Percentiles rank a stretch among this genome's conserved stretches.
These are phyloP conservation scores for Colletotrichum simmondsii DNA, from an alignment of 2,329 filamentous ascomycete genomes.

Conservation along the genomic window DNA sequence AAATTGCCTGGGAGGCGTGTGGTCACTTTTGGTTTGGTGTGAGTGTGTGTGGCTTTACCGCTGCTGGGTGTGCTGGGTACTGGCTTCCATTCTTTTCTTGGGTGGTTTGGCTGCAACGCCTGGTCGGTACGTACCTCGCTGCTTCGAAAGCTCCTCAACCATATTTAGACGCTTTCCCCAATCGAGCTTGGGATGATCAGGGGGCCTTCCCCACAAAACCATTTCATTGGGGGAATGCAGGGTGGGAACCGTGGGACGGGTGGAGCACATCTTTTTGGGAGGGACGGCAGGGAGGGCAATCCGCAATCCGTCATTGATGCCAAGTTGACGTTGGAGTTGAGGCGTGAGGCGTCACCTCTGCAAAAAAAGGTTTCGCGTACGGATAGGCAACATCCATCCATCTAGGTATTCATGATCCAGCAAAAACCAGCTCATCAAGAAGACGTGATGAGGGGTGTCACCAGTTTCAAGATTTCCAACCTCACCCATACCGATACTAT, in stretches of 20 bases:
- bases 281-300: constrained; percentile 26
- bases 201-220: constrained; percentile 41
- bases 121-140: constrained; percentile 29
- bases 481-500: not conserved
- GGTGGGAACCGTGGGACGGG: constrained; percentile 20
- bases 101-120: constrained; percentile 34
- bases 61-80: not conserved
- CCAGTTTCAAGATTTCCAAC: not conserved
- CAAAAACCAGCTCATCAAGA: not conserved
- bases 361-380: not conserved
- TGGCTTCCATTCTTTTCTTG: constrained; percentile 35
- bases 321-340: constrained; percentile 21
- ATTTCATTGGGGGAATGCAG: constrained; percentile 36
- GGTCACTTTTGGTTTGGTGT: not conserved
- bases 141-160: constrained; percentile 51
- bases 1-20: not conserved
- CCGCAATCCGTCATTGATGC: constrained; percentile 21
- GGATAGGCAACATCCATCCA: too few species aligned
- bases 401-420: not conserved
- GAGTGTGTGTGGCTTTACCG: not conserved
- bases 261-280: constrained; percentile 14
- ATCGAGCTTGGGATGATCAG: constrained; percentile 37
- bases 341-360: not conserved
- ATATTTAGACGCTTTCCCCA: constrained; percentile 50
- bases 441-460: constrained; percentile 1